Conservation (phyloP, 441 rosid genomes). For the Populus hybrid region DNA sequence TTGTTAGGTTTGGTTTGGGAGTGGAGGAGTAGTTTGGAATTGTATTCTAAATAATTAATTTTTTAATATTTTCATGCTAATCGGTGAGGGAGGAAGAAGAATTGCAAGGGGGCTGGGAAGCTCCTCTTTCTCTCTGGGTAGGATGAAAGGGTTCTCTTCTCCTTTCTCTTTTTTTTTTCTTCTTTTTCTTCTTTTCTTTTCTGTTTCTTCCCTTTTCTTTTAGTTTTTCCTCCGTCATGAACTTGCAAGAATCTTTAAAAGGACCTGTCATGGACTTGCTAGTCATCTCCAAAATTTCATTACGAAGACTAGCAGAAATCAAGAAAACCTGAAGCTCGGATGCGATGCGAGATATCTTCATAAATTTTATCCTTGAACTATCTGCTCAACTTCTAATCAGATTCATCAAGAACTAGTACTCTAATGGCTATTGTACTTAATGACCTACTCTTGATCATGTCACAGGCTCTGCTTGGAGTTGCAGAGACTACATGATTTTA, state of each 20-base stretch:
- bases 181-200: no score
- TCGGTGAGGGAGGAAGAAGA: no score
- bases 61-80: no score
- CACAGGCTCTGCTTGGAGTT: slow-evolving; percentile 93
- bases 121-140: no score
- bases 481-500: slow-evolving; percentile 92
- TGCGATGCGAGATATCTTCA: slow-evolving; percentile 92
- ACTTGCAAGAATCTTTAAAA: slow-evolving; percentile 10
- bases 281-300: slow-evolving; percentile 93
- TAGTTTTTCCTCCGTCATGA: no score
- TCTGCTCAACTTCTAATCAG: slow-evolving; percentile 97
- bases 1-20: no score
- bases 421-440: slow-evolving; percentile 81
- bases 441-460: slow-evolving; percentile 94
- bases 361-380: slow-evolving; percentile 96
- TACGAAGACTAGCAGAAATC: slow-evolving; percentile 95
- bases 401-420: slow-evolving; percentile 82
- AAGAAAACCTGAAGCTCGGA: slow-evolving; percentile 86
- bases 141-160: no score
- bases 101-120: no score
- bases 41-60: no score
- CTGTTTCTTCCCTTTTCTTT: no score
- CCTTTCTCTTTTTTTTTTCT: no score
- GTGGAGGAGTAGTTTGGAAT: no score
- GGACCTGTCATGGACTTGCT: slow-evolving; percentile 12